Evolutionary conservation across 2,329 filamentous ascomycete genomes (phyloP).

Genomic region (Sclerotinia nivalis): DNA sequence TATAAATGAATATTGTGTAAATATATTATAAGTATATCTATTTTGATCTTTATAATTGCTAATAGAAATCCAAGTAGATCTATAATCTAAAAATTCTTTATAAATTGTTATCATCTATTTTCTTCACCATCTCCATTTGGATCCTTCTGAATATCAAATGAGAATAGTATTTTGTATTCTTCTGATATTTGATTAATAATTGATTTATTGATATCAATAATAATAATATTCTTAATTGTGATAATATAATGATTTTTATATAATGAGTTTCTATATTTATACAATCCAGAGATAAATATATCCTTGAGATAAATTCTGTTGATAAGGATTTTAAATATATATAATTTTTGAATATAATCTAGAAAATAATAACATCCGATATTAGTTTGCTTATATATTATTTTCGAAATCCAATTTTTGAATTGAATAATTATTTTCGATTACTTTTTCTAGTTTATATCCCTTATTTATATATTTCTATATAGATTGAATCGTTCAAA

Average conservation of each 20-base stretch:
- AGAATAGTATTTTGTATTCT: neutral
- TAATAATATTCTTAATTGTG: too few relatives aligned
- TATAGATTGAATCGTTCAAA: neutral
- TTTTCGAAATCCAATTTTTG: neutral
- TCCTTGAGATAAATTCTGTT: neutral
- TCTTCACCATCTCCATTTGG: neutral
- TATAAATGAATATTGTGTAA: neutral
- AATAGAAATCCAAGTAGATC: neutral
- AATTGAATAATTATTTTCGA: neutral
- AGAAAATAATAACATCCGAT: neutral
- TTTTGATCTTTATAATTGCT: neutral
- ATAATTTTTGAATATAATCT: too few relatives aligned
- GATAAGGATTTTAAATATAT: too few relatives aligned
- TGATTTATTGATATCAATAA: neutral
- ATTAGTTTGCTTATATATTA: neutral
- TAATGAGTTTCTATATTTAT: neutral
- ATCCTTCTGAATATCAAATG: neutral
- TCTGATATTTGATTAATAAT: neutral
- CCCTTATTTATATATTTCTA: neutral
- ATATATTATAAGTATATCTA: conserved; percentile 1
- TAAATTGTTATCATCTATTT: neutral
- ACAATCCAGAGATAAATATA: neutral
- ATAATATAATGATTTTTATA: too few relatives aligned
- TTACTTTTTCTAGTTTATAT: neutral
- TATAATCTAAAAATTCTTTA: neutral